These are phyloP conservation scores for Boletus huronensis DNA, from an alignment of 768 basidiomycete genomes.

Conservation along the genomic window DNA sequence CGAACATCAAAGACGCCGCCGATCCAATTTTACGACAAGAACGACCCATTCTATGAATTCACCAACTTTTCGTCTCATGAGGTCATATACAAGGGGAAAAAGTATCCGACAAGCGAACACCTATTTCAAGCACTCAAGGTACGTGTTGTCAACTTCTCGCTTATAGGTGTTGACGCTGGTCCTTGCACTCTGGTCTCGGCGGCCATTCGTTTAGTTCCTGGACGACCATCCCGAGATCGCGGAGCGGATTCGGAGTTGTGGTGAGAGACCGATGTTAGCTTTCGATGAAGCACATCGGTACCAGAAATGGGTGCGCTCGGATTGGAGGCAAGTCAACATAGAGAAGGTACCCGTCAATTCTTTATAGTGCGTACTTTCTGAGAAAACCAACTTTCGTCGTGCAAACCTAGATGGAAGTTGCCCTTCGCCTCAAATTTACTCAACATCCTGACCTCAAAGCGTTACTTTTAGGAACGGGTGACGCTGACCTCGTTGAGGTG, in stretches of 20 bases:
- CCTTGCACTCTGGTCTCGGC: not conserved
- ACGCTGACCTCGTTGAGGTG: constrained; percentile 69
- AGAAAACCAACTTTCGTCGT: not conserved
- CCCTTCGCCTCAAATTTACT: constrained; percentile 64
- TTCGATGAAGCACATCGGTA: constrained; percentile 67
- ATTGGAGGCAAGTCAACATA: constrained; percentile 71
- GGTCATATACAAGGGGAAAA: constrained; percentile 57
- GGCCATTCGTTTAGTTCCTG: constrained; percentile 45
- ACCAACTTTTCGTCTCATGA: constrained; percentile 72
- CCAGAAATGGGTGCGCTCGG: constrained; percentile 55
- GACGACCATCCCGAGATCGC: constrained; percentile 57
- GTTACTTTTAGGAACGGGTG: constrained; percentile 61
- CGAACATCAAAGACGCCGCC: constrained; percentile 29
- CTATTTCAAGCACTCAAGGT: constrained; percentile 76
- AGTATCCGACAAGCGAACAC: constrained; percentile 74
- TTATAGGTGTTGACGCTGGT: not conserved
- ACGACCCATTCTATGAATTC: constrained; percentile 64
- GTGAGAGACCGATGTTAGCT: constrained; percentile 57
- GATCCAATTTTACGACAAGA: constrained; percentile 63
- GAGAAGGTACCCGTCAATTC: constrained; percentile 42
- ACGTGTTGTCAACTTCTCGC: not conserved
- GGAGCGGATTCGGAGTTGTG: constrained; percentile 65
- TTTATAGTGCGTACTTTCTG: not conserved
- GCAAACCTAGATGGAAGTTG: constrained; percentile 56
- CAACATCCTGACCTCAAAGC: constrained; percentile 60